Conservation (phyloP, 805 yeast genomes). For the Lipomyces kockii region DNA sequence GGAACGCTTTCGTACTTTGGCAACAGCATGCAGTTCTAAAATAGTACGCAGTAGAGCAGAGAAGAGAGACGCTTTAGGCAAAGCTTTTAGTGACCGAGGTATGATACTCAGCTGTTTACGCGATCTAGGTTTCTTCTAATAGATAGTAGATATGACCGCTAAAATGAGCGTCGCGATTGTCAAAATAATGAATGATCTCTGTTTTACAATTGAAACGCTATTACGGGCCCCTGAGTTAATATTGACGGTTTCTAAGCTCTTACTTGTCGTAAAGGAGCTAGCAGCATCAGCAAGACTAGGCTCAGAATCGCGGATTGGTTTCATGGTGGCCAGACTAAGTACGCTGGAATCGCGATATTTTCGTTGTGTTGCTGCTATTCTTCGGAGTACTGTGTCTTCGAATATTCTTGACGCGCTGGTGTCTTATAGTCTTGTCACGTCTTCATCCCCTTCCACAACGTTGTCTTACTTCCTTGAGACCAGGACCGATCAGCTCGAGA, state of each 20-base stretch:
- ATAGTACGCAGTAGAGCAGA: constrained; percentile 14
- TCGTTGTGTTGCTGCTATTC: neutral
- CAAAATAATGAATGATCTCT: constrained; percentile 22
- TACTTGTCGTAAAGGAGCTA: constrained; percentile 14
- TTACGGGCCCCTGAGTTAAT: constrained; percentile 14
- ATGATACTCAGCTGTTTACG: neutral
- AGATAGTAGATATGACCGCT: constrained; percentile 8
- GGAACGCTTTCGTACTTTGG: constrained; percentile 17
- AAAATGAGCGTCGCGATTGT: constrained; percentile 14
- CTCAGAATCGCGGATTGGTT: neutral
- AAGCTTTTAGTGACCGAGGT: constrained; percentile 10
- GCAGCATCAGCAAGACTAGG: neutral
- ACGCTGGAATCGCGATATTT: constrained; percentile 9
- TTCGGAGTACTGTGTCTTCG: constrained; percentile 13
- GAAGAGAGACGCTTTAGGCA: neutral
- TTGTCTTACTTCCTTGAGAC: constrained; percentile 15
- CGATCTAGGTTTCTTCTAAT: neutral
- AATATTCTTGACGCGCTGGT: constrained; percentile 26
- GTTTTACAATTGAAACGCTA: constrained; percentile 23
- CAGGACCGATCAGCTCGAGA: constrained; percentile 12
- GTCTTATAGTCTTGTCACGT: constrained; percentile 17
- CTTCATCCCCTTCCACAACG: constrained; percentile 14
- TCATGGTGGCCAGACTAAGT: constrained; percentile 1
- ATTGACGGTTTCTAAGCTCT: constrained; percentile 17
- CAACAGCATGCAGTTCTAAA: constrained; percentile 21